These are phyloP conservation scores for Panicum hallii DNA, from an alignment of 202 grass and related monocot genomes.

Conservation along the genomic window DNA sequence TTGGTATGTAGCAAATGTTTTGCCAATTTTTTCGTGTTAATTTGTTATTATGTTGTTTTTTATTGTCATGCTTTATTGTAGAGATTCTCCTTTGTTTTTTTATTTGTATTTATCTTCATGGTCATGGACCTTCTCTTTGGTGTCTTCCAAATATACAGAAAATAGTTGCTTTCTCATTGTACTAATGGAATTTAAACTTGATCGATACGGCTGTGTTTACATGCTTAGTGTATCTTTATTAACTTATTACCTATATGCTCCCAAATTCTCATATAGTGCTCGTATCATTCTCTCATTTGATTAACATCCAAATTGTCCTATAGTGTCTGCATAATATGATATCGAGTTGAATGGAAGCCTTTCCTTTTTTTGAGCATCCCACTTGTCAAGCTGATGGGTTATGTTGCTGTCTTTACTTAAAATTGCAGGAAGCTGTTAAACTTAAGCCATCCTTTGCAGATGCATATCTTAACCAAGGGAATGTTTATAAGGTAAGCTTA, in stretches of 20 bases:
- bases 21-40: background rate
- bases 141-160: background rate
- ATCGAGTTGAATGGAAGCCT: background rate
- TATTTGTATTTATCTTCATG: background rate
- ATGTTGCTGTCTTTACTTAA: slow-evolving; percentile 21
- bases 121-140: background rate
- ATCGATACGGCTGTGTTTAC: background rate
- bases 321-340: background rate
- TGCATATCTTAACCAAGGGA: slow-evolving; percentile 89
- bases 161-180: background rate
- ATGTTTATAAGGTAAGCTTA: slow-evolving; percentile 80
- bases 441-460: slow-evolving; percentile 85
- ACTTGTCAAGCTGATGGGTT: slow-evolving; percentile 2
- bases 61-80: background rate
- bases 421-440: slow-evolving; percentile 83
- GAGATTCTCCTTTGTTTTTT: background rate
- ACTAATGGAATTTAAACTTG: background rate
- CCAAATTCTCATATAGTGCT: background rate
- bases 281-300: background rate
- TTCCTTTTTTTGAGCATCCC: background rate
- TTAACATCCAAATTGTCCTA: background rate
- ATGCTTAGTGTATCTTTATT: background rate
- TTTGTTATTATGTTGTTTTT: background rate
- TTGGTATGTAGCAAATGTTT: background rate
- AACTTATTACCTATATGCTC: background rate